A percentile compares a stretch with the other conserved stretches of the same genome.
phyloP scores from a whole-genome alignment of 768 basidiomycete genomes.

The Mycena polygramma region DNA sequence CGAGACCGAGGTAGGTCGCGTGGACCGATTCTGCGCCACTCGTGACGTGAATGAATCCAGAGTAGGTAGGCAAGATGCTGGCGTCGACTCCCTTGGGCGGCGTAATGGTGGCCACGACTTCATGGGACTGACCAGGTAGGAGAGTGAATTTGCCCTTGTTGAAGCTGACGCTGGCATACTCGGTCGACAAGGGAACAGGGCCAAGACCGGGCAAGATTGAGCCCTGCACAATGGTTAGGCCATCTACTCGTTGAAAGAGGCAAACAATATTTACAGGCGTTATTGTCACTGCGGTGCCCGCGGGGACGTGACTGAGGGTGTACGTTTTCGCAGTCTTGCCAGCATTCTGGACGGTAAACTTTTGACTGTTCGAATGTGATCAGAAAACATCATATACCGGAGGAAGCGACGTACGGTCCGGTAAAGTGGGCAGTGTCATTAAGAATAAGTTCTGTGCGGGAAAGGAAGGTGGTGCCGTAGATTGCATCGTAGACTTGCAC shows the following conservation, averaged over 20 bases:
- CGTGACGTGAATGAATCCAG: conserved; percentile 54
- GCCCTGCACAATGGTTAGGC: conserved; percentile 44
- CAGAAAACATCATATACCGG: conserved; percentile 23
- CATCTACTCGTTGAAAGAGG: background rate
- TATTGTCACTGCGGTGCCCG: conserved; percentile 59
- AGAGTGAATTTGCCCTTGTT: conserved; percentile 60
- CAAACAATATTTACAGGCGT: background rate
- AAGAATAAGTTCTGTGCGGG: conserved; percentile 68
- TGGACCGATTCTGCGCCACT: conserved; percentile 46
- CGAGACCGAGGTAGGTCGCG: conserved; percentile 52
- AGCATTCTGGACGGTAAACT: conserved; percentile 65
- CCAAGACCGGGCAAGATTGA: conserved; percentile 58
- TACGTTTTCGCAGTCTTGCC: conserved; percentile 58
- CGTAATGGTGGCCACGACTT: conserved; percentile 59
- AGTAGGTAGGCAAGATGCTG: conserved; percentile 59
- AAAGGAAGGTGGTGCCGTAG: conserved; percentile 62
- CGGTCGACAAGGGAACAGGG: conserved; percentile 64
- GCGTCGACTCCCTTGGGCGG: conserved; percentile 58
- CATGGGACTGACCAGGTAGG: conserved; percentile 54
- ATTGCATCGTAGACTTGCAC: conserved; percentile 72
- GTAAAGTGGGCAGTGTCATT: conserved; percentile 75
- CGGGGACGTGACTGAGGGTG: conserved; percentile 66
- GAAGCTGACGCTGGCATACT: conserved; percentile 62
- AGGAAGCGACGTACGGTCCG: conserved; percentile 49
- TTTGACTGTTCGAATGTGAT: conserved; percentile 51